These are phyloP conservation scores for Myxozyma neotropica DNA, from an alignment of 805 yeast species.

Conservation along the genomic window DNA sequence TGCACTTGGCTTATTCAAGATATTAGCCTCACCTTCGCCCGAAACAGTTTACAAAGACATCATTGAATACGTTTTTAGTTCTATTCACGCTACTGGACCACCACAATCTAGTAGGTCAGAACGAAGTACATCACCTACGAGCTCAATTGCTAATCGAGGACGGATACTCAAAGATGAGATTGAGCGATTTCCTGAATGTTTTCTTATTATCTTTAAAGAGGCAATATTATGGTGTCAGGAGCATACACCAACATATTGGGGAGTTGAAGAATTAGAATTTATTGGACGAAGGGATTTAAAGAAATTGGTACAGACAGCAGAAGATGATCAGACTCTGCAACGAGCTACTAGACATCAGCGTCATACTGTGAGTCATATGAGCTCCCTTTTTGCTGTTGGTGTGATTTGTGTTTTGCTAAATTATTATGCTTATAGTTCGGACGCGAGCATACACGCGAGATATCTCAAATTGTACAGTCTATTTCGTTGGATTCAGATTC, in stretches of 20 bases:
- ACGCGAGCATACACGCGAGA: conserved; percentile 44
- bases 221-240: conserved; percentile 50
- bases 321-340: background rate
- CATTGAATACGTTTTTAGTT: conserved; percentile 4
- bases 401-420: background rate
- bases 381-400: background rate
- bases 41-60: conserved; percentile 9
- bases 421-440: background rate
- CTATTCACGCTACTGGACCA: background rate
- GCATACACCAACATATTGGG: conserved; percentile 54
- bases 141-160: background rate
- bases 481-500: conserved; percentile 44
- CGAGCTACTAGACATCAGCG: background rate
- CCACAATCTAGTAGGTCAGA: background rate
- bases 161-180: conserved; percentile 56
- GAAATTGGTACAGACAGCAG: conserved; percentile 31
- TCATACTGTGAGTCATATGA: conserved; percentile 34
- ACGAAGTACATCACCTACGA: background rate
- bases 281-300: conserved; percentile 70
- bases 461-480: conserved; percentile 45
- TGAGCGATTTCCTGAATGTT: conserved; percentile 71
- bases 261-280: conserved; percentile 50
- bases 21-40: conserved; percentile 11
- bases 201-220: conserved; percentile 65
- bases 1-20: conserved; percentile 6